Evolutionary conservation across 768 basidiomycete species (phyloP), one percentile per base, ranked within the genome.

Genomic region (Coprinopsis sp.): DNA sequence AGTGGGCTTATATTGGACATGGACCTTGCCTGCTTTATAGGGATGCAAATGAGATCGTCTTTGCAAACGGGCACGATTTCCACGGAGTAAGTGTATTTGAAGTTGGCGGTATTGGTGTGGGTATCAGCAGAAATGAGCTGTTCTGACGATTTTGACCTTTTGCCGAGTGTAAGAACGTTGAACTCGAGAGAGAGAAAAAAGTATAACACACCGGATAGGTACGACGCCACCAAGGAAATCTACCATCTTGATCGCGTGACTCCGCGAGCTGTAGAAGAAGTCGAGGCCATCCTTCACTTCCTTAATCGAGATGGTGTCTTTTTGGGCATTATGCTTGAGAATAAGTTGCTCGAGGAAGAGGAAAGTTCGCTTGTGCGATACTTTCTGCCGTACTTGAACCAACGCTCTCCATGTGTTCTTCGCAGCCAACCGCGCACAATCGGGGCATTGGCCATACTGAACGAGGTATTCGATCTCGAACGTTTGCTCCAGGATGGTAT

Each of bases 391-490:
- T n/a, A 98, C 92, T 72, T 98, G 96, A 1, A 99, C 94, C 29
- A 92, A 76, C 1, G 95, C 92, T 61, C 92, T 93, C 96, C 95
- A 98, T 0, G 94, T 98, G 63, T 98, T 97, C 71, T 98, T 99
- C 2, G 96, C 96, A 0, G 96, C 96, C 3, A 98, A 78, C 57
- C 81, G 84, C 1, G 95, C 75, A 59, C 96, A 99, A 54, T 93
- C 91, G 0, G 91, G 84, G 64, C 96, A 99, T 70, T 99, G 96
- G 1, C 89, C 88, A 55, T 94, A 80, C 56, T 94, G 91, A 1
- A 98, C 90, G 46, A 98, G 80, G 58, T 92, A 93, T 64, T 96
- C 92, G 53, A 98, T 82, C 65, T 97, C 93, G 56, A 98, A 99
- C 0, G 93, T 82, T 77, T 98, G 96, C 61, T 98, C 96, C 33